Base-by-base conservation (phyloP, 495 filamentous ascomycete genomes). In the Mycothermus thermophilus region DNA sequence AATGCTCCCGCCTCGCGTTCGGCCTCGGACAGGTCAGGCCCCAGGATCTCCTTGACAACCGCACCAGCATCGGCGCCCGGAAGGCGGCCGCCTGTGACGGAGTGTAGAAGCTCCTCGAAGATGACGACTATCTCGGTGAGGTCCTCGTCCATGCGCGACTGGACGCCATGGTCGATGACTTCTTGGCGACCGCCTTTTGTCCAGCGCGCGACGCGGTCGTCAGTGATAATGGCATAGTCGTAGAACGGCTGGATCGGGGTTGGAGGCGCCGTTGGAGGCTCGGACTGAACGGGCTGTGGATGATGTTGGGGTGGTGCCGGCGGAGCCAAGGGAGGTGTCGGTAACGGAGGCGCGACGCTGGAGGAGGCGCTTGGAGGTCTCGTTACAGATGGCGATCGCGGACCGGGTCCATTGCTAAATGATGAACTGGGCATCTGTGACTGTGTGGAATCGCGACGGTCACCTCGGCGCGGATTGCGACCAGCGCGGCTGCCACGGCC, bases 91-190 rank as follows among this genome's bases (percentile, higher is more conserved):
- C 85, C 78, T 6, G 86, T 51, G 27, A 73, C 75, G 26, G 83
- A 72, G 28, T 72, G 68, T 14, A 90, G 66, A 16, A 96, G 64
- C 49, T 99, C 92, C 54, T 95, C 83, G 42, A 86, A 87, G 15
- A 94, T 60, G 8, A 67, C 71, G 21, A 74, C 69, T 20, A 94
- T 61, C 36, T 66, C 65, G 22, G 75, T 52, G 14, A 70, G 50
- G 51, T 93, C 81, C 41, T 78, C 69, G 41, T 77, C 68, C 19
- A 69, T 56, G 30, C 70, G 69, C 17, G 74, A 77, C 39, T 72
- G 64, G 32, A 61, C 47, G 18, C 68, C 69, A 41, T 67, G 55
- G 3, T 57, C 52, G 14, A 71, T 48, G 4, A 74, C 55, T 28
- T 69, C 62, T 29, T 71, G 65, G 5, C 69, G 63, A n/a, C 59